Evolutionary conservation across 345 rosid species (phyloP).

Genomic region (Murraya koenigii): DNA sequence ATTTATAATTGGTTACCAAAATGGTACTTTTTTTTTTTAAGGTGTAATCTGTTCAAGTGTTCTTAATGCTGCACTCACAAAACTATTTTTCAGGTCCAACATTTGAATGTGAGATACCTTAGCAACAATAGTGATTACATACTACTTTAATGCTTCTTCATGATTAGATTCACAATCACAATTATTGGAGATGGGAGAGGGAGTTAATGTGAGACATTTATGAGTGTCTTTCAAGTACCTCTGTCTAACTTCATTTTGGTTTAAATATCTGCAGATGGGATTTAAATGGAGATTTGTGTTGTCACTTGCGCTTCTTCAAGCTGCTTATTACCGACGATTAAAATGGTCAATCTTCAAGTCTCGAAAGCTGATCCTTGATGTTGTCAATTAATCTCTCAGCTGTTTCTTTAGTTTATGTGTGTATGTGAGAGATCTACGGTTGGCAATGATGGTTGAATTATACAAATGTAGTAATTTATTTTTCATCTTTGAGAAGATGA

Average conservation of each 20-base stretch:
- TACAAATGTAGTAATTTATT: neutral
- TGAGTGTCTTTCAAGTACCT: too few relatives aligned
- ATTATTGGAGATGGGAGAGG: neutral
- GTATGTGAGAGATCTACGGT: neutral
- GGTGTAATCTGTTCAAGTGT: neutral
- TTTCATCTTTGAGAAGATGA: neutral
- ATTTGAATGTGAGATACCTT: neutral
- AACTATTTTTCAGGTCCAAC: neutral
- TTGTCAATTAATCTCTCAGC: slow-evolving; percentile 27
- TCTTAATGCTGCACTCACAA: neutral
- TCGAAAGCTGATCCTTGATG: slow-evolving; percentile 41
- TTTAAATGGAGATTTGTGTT: slow-evolving; percentile 47
- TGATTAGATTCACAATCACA: neutral
- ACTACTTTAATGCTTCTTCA: neutral
- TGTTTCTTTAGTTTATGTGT: neutral
- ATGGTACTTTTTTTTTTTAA: neutral
- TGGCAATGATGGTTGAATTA: neutral
- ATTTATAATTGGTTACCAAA: neutral
- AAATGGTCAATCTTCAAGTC: slow-evolving; percentile 44
- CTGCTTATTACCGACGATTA: slow-evolving; percentile 38
- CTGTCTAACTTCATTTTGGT: neutral
- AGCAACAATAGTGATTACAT: neutral
- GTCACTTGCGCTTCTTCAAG: slow-evolving; percentile 43
- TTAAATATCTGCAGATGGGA: slow-evolving; percentile 35
- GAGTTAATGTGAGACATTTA: neutral